phyloP scores from a whole-genome alignment of 2,329 filamentous ascomycete genomes.

The Talaromyces sp. region DNA sequence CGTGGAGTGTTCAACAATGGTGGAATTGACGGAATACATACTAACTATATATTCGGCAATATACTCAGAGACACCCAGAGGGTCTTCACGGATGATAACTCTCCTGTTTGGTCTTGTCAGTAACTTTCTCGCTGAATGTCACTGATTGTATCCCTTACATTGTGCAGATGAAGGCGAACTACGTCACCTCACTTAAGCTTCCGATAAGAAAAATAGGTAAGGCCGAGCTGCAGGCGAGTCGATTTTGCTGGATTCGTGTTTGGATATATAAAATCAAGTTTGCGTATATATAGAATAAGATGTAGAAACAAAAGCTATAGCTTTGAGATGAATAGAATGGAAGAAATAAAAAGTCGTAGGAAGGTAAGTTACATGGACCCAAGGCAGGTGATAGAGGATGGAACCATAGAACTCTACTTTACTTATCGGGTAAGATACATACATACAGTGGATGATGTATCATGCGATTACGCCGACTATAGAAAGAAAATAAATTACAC shows the following conservation, averaged over 20 bases:
- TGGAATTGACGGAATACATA: slow-evolving; percentile 35
- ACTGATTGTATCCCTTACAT: slow-evolving; percentile 13
- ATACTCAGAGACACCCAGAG: slow-evolving; percentile 66
- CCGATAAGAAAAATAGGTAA: background rate
- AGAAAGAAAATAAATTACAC: background rate
- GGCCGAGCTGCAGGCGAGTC: background rate
- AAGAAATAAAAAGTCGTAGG: slow-evolving; percentile 5
- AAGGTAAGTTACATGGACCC: slow-evolving; percentile 12
- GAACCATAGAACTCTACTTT: slow-evolving; percentile 1
- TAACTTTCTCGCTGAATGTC: background rate
- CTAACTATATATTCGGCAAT: slow-evolving; percentile 78
- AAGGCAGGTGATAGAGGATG: slow-evolving; percentile 6
- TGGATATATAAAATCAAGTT: background rate
- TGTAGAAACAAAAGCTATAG: background rate
- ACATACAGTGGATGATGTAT: background rate
- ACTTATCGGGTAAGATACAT: slow-evolving; percentile 7
- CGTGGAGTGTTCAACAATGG: too few relatives aligned
- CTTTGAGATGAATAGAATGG: background rate
- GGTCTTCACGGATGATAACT: slow-evolving; percentile 76
- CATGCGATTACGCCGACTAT: slow-evolving; percentile 1
- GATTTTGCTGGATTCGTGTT: background rate
- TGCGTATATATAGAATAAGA: background rate
- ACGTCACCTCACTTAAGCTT: slow-evolving; percentile 16
- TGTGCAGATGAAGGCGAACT: slow-evolving; percentile 14
- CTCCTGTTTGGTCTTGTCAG: slow-evolving; percentile 54